Evolutionary conservation across 352 stramenopile genomes (phyloP).

Genomic region (Globisporangium cylindrosporum): DNA sequence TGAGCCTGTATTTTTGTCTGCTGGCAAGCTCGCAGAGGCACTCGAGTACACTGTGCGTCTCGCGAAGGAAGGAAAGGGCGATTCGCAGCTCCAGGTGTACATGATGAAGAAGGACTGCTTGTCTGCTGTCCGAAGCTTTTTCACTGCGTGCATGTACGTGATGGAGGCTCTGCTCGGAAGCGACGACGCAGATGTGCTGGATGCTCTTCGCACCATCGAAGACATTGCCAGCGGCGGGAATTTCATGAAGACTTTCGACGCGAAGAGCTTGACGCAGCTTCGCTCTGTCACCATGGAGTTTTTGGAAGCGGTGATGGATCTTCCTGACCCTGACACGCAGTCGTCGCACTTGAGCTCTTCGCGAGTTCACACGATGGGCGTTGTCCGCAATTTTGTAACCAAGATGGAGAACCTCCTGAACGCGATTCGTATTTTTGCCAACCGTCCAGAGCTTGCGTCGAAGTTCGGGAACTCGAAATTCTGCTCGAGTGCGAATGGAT

Average conservation of each 20-base stretch:
- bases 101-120: slow-evolving; percentile 72
- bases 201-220: slow-evolving; percentile 64
- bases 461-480: slow-evolving; percentile 79
- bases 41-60: slow-evolving; percentile 59
- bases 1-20: slow-evolving; percentile 75
- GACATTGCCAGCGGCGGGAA: slow-evolving; percentile 49
- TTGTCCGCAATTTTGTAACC: slow-evolving; percentile 72
- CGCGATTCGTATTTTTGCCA: slow-evolving; percentile 49
- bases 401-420: slow-evolving; percentile 74
- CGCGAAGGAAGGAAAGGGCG: slow-evolving; percentile 62
- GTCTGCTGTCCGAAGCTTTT: slow-evolving; percentile 69
- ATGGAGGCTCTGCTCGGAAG: slow-evolving; percentile 63
- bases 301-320: slow-evolving; percentile 68
- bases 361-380: slow-evolving; percentile 66
- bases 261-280: slow-evolving; percentile 46
- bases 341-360: slow-evolving; percentile 47
- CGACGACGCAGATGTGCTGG: slow-evolving; percentile 61
- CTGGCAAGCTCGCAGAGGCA: slow-evolving; percentile 64
- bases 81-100: slow-evolving; percentile 61
- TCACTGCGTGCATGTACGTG: slow-evolving; percentile 73
- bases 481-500: slow-evolving; percentile 72
- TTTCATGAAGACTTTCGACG: slow-evolving; percentile 71
- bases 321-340: slow-evolving; percentile 57
- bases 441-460: slow-evolving; percentile 45
- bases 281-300: slow-evolving; percentile 66